phyloP scores from a whole-genome alignment of 2,329 filamentous ascomycete species.

The Colletotrichum sp. region DNA sequence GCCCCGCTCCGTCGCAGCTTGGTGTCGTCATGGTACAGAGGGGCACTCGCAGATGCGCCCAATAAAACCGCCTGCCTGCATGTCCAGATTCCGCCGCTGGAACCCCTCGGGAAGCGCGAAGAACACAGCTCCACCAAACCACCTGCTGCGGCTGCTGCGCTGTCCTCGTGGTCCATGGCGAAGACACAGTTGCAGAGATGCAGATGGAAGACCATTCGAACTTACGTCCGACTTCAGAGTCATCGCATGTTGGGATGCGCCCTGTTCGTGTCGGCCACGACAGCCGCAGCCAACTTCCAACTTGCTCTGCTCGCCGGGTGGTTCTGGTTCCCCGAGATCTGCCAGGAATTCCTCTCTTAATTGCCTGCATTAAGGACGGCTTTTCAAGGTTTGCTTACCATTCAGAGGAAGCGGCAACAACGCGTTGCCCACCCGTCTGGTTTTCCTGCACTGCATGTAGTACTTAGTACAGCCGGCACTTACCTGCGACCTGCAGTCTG shows the following conservation, averaged over 20 bases:
- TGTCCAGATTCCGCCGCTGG: not conserved
- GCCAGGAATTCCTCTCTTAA: not conserved
- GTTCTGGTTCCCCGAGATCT: not conserved
- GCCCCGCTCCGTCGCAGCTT: conserved; percentile 4
- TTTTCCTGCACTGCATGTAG: not conserved
- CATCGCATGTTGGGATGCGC: not conserved
- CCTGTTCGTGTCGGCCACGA: not conserved
- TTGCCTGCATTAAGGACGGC: not conserved
- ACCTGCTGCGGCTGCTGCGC: not conserved
- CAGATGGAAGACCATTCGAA: not conserved
- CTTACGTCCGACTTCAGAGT: not conserved
- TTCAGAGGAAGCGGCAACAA: not conserved
- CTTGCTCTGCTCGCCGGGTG: not conserved
- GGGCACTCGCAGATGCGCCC: conserved; percentile 1
- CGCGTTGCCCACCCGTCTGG: not conserved
- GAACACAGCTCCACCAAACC: conserved; percentile 1
- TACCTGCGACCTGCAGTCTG: not conserved
- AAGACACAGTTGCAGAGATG: not conserved
- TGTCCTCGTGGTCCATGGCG: not conserved
- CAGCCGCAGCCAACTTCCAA: not conserved
- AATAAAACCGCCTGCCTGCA: not conserved
- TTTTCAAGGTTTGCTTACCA: conserved; percentile 6
- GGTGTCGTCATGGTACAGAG: conserved; percentile 18
- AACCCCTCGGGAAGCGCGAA: conserved; percentile 9
- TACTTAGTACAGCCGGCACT: not conserved